Percentiles rank a stretch among this genome's conserved stretches.
Conservation (phyloP, 1,139 yeast genomes). For the Geotrichum fermentans region DNA sequence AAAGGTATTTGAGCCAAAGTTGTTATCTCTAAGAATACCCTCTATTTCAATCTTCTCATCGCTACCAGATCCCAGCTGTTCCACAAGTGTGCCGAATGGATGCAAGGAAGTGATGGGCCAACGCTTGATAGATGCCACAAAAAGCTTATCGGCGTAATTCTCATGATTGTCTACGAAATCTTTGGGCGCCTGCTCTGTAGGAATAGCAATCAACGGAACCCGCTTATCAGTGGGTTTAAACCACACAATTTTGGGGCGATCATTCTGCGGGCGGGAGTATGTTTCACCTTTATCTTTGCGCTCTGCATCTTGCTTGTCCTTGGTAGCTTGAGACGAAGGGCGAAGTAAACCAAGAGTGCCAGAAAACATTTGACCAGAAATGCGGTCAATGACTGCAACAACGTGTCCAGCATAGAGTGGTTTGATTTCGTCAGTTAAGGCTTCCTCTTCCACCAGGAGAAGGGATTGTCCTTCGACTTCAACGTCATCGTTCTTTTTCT, state of each 20-base stretch:
- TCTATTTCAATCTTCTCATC: conserved; percentile 78
- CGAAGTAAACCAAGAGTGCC: conserved; percentile 91
- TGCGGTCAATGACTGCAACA: conserved; percentile 94
- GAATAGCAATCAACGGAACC: conserved; percentile 95
- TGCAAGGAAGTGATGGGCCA: conserved; percentile 99
- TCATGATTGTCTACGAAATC: conserved; percentile 94
- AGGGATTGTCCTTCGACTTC: conserved; percentile 97
- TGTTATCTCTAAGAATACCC: conserved; percentile 87
- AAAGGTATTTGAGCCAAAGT: conserved; percentile 84
- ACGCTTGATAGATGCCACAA: conserved; percentile 92
- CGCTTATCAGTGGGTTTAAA: conserved; percentile 97
- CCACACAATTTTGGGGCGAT: conserved; percentile 94
- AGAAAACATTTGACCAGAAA: conserved; percentile 86
- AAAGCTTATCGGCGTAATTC: conserved; percentile 69
- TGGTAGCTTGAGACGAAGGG: conserved; percentile 94
- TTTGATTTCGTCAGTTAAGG: conserved; percentile 83
- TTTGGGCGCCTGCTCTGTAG: conserved; percentile 95
- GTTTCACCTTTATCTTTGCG: conserved; percentile 45
- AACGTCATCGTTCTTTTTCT: conserved; percentile 95
- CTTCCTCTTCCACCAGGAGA: conserved; percentile 89
- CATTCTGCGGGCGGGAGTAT: conserved; percentile 31
- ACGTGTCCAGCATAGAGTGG: conserved; percentile 98
- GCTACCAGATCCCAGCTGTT: conserved; percentile 77
- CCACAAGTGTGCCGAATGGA: conserved; percentile 92
- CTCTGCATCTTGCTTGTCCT: conserved; percentile 61